Evolutionary conservation across 768 basidiomycete genomes (phyloP), one percentile per base, ranked within the genome.

Genomic region (Termitomyces heimii): DNA sequence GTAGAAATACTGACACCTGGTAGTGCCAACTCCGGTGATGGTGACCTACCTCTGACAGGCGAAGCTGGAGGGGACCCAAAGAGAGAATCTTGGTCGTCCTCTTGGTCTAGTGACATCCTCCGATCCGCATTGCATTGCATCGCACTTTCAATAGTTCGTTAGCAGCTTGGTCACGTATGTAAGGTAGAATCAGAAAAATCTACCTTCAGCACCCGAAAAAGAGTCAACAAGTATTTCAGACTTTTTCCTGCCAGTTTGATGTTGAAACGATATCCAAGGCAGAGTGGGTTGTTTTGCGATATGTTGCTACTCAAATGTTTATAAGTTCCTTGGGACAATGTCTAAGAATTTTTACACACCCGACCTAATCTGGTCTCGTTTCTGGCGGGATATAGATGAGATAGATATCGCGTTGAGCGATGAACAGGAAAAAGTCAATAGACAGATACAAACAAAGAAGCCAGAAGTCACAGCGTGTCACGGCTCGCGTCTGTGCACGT

Each of bases 51-150:
- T 86, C 73, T 75, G 61, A 63, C 63, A 59, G 85, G 83, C 52
- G 88, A 85, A 32, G 88, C 79, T 55, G 88, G 84, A 63, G 89
- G 88, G 18, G 89, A 89, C 42, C 90, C 90, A 70, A 92, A 92
- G 66, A 92, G 86, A 28, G 90, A 92, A 65, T 84, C 85, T 63
- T 77, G 72, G 60, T 88, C 83, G 56, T 77, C 81, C 54, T 70
- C 70, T 60, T 62, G 60, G 35, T 58, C 55, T 46, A 29, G 29
- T 13, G 43, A 22, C n/a, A 56, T 50, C 46, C 56, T 53, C 37
- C 31, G 56, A 52, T 58, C 47, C 42, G 42, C 53, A 57, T 65
- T 54, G 58, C 46, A 49, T 59, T 62, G 61, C 62, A 64, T 64
- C 59, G 62, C 60, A 57, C 63, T 65, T 59, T 51, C 47, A 43